A percentile compares a stretch with the other conserved stretches of the same genome.
Evolutionary conservation across 108 stramenopile species (phyloP).

Genomic region (Nannochloropsis gaditana): DNA sequence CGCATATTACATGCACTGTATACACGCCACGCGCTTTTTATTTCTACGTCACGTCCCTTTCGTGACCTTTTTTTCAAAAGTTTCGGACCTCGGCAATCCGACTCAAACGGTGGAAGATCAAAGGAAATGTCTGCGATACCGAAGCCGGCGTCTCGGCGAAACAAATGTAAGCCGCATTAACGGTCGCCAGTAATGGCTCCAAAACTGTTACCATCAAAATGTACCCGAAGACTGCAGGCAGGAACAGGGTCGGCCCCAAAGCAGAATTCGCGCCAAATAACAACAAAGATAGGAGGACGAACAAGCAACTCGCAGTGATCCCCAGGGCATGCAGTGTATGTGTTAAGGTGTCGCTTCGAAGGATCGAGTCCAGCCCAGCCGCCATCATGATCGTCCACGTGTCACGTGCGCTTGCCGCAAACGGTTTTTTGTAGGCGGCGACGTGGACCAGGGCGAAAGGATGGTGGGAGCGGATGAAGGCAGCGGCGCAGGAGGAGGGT

Average conservation of each 20-base stretch:
- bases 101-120: conserved; percentile 69
- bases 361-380: not conserved
- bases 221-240: conserved; percentile 66
- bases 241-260: conserved; percentile 47
- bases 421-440: not conserved
- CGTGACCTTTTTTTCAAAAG: not conserved
- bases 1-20: no score
- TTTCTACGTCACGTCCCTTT: not conserved
- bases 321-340: not conserved
- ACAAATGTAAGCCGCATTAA: conserved; percentile 73
- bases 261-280: not conserved
- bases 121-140: conserved; percentile 67
- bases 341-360: not conserved
- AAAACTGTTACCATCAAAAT: conserved; percentile 69
- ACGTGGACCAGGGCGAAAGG: conserved; percentile 9
- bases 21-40: not conserved
- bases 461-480: not conserved
- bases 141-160: conserved; percentile 73
- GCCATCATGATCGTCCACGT: not conserved
- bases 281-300: not conserved
- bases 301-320: not conserved
- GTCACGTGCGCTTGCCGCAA: not conserved
- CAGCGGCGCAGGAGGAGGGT: not conserved
- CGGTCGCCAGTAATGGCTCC: conserved; percentile 71
- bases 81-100: conserved; percentile 60